Percentiles rank a stretch among this genome's conserved stretches.
Evolutionary conservation across 2,329 filamentous ascomycete genomes (phyloP).

Genomic region (Lachnellula subtilissima): DNA sequence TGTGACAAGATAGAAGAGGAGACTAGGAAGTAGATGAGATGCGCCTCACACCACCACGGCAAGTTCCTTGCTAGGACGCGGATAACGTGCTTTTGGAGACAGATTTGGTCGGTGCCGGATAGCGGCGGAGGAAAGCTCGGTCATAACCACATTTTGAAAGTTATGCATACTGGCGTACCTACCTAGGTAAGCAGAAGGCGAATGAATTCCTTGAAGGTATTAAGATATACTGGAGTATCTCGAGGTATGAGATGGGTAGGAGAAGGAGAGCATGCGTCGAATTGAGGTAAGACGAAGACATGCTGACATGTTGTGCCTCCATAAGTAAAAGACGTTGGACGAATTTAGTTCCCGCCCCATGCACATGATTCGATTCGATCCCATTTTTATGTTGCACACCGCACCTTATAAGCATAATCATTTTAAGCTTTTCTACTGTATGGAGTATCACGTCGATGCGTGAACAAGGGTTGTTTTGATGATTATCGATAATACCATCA

Average conservation of each 20-base stretch:
- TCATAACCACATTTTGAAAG: neutral
- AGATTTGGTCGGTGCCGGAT: neutral
- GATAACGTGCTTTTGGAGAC: neutral
- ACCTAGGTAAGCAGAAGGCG: neutral
- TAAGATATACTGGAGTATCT: too few species aligned
- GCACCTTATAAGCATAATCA: slow-evolving; percentile 17
- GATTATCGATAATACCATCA: too few species aligned
- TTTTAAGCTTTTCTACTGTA: slow-evolving; percentile 12
- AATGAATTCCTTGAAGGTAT: neutral
- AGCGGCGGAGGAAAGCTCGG: neutral
- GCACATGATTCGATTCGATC: neutral
- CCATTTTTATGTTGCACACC: slow-evolving; percentile 18
- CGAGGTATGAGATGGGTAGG: too few species aligned
- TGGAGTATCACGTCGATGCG: neutral
- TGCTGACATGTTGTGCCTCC: too few species aligned
- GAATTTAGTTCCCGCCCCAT: too few species aligned
- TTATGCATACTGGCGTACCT: neutral
- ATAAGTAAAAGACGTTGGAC: too few species aligned
- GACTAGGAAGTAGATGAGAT: neutral
- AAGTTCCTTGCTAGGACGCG: too few species aligned
- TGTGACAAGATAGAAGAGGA: too few species aligned
- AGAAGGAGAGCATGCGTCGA: too few species aligned
- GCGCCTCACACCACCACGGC: neutral
- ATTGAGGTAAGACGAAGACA: too few species aligned
- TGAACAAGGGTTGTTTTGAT: neutral